Evolutionary conservation across 495 filamentous ascomycete genomes (phyloP).

Genomic region (Zalerion maritima): DNA sequence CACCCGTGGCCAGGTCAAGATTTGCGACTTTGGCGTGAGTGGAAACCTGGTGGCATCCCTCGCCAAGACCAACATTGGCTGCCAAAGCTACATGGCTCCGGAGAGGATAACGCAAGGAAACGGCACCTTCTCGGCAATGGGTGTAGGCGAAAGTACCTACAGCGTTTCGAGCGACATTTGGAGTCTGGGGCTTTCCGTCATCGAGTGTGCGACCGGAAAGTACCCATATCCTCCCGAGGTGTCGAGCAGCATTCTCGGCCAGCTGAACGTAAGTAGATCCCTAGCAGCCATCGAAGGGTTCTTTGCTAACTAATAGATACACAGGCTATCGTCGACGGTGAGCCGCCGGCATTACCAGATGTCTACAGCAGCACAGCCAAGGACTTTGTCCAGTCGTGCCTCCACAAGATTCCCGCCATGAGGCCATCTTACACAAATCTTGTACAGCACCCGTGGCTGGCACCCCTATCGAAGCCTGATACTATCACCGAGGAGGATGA

Average conservation of each 20-base stretch:
- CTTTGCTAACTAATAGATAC: constrained; percentile 6
- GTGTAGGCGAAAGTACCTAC: constrained; percentile 68
- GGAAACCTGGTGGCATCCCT: constrained; percentile 96
- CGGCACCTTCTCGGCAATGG: constrained; percentile 58
- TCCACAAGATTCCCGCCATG: constrained; percentile 83
- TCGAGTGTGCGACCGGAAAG: constrained; percentile 88
- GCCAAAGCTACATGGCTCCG: constrained; percentile 98
- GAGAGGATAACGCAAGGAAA: constrained; percentile 85
- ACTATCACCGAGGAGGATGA: constrained; percentile 67
- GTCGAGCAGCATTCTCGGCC: constrained; percentile 96
- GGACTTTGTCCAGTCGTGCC: constrained; percentile 76
- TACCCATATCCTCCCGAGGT: constrained; percentile 98
- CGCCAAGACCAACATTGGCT: constrained; percentile 97
- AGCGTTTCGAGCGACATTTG: constrained; percentile 97
- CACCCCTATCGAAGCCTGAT: constrained; percentile 63
- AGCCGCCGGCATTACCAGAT: constrained; percentile 74
- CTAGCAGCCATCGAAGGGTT: constrained; percentile 1
- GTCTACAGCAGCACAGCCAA: constrained; percentile 67
- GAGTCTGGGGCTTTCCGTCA: constrained; percentile 86
- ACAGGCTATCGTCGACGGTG: constrained; percentile 93
- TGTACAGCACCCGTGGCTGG: constrained; percentile 77
- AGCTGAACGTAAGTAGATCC: constrained; percentile 67
- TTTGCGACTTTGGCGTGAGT: constrained; percentile 96
- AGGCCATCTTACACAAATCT: constrained; percentile 84
- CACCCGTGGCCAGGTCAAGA: constrained; percentile 81